Base-by-base conservation (phyloP, 176 grass and related monocot species). In the maize (Zea mays) region DNA sequence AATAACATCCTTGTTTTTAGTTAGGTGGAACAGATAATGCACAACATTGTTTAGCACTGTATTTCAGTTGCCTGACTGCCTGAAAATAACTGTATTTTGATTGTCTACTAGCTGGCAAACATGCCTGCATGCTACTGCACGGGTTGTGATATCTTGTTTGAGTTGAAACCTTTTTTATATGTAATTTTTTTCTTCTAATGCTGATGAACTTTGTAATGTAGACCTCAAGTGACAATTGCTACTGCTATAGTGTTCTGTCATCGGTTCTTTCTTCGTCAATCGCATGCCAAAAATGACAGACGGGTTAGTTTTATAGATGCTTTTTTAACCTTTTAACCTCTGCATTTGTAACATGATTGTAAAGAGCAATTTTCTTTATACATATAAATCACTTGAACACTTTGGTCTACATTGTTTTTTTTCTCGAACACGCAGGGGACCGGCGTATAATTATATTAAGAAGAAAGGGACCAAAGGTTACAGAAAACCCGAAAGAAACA, bases 81-180 rank as follows among this genome's bases (percentile, higher is more conserved):
- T 73, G 36, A 71, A 2, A 77, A 14, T 57, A 65, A 5, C 54
- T 82, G 17, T n/a, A 5, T 44, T 76, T 2, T 87, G 40, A 58
- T 35, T 72, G 27, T 59, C 16, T 72, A 14, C 55, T 58, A 68
- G 69, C 45, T 37, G 59, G 49, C 8, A 71, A 46, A 64, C 2
- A 20, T 67, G 10, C 35, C 12, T 69, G 44, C 59, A 74, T 65
- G 6, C n/a, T 54, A 54, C 16, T 54, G 16, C 51, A 2, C 0
- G 2, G 16, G 16, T 52, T 51, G 17, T 54, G 50, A 54, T 55
- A 55, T 51, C 52, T 55, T 55, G 52, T 55, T 55, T 55, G 52
- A 20, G 54, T 57, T 20, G 7, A 57, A 56, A 57, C 52, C 52
- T 56, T 56, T n/a, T 56, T 9, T 57, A 57, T 57, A 20, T 57